Evolutionary conservation across 2,329 filamentous ascomycete species (phyloP), one percentile per base, ranked within the genome.

Genomic region (Sarocladiaceae sp.): DNA sequence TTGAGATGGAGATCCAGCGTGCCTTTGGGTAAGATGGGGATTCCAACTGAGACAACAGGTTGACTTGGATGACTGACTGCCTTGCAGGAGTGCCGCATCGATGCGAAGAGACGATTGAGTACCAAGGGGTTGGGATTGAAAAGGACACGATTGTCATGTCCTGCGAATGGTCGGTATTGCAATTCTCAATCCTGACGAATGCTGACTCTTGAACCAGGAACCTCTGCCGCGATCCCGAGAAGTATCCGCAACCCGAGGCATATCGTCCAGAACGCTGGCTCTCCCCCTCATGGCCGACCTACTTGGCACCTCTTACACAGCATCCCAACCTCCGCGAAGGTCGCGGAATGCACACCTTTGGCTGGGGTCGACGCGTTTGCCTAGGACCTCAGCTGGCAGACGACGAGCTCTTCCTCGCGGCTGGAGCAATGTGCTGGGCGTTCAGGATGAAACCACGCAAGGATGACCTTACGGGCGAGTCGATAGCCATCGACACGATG

Each of bases 241-340:
- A 70, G 45, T 85, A 84, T 54, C 78, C 78, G 2, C 74, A 83
- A 53, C 74, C 78, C n/a, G 78, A 84, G 39, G 70, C 62, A 51
- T 84, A 72, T 62, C 73, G 68, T 21, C 80, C 81, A 0, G 78
- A 82, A 51, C 72, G 80, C 31, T 85, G 76, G 66, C 68, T 85
- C 10, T 73, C 81, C 51, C 61, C 74, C n/a, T 65, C 63, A 16
- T 84, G 74, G 70, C 80, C 80, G 1, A 81, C 80, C 1, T 83
- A 75, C 62, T 75, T 82, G 54, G 78, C 77, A 54, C 80, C 80
- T 0, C 69, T 83, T n/a, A 72, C 72, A 2, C 70, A 72, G 45
- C 82, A 76, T 53, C 80, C 81, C 13, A 80, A 74, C 58, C 73
- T 83, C 55, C 76, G 79, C 51, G 70, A 74, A 55, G 70, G 71